phyloP scores from a whole-genome alignment of 768 basidiomycete genomes.

The Lentinula raphanica region DNA sequence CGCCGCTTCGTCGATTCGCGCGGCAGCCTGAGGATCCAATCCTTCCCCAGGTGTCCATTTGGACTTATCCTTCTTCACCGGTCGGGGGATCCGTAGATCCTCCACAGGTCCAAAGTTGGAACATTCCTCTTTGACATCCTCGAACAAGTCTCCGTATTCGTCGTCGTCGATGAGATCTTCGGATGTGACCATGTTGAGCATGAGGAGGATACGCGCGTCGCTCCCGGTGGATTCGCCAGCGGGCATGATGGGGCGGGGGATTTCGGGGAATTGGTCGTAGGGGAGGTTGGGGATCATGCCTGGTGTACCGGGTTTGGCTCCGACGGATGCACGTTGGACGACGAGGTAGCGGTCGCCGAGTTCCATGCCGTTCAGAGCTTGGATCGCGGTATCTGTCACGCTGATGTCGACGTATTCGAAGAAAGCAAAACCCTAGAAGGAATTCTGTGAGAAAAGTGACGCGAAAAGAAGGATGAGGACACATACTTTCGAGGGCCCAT shows the following conservation, averaged over 20 bases:
- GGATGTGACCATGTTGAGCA: constrained; percentile 97
- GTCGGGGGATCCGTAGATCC: constrained; percentile 85
- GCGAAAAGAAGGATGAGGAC: not conserved
- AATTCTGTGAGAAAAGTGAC: not conserved
- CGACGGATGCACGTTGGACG: constrained; percentile 94
- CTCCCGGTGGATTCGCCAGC: constrained; percentile 59
- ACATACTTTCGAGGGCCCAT: constrained; percentile 79
- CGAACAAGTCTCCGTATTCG: constrained; percentile 91
- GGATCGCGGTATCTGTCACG: constrained; percentile 93
- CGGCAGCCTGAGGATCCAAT: constrained; percentile 60
- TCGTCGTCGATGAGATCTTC: constrained; percentile 88
- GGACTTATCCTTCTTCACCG: constrained; percentile 78
- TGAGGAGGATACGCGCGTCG: constrained; percentile 83
- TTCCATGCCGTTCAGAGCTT: constrained; percentile 96
- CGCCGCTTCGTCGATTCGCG: constrained; percentile 76
- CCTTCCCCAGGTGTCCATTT: constrained; percentile 68
- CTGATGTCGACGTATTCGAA: constrained; percentile 91
- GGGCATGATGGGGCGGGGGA: constrained; percentile 85
- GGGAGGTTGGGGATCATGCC: constrained; percentile 67
- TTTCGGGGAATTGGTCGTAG: constrained; percentile 76
- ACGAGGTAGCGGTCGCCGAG: constrained; percentile 93
- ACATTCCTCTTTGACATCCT: constrained; percentile 92
- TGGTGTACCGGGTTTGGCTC: constrained; percentile 69
- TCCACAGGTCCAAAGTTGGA: constrained; percentile 74
- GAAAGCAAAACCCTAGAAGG: constrained; percentile 89